Percentiles rank a stretch among this genome's conserved stretches.
Conservation (phyloP, 2,329 filamentous ascomycete species). For the Microsporum canis region DNA sequence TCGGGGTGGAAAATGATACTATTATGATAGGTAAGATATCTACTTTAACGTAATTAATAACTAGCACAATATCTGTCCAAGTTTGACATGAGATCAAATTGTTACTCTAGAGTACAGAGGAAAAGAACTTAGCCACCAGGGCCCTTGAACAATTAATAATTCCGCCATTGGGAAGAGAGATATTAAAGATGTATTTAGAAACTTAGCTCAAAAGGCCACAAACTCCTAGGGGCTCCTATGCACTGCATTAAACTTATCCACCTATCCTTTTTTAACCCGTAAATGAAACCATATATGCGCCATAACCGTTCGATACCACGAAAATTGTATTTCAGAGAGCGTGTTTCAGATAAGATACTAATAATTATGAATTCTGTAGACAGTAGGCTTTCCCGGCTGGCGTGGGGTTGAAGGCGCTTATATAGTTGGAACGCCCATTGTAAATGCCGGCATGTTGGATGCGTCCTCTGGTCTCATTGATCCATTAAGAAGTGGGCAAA, state of each 20-base stretch:
- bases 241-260: not conserved
- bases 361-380: not conserved
- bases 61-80: not conserved
- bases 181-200: not conserved
- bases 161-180: not conserved
- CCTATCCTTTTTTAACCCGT: not conserved
- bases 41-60: not conserved
- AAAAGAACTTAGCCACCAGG: not conserved
- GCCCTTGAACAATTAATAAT: not conserved
- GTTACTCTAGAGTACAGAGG: not conserved
- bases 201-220: not conserved
- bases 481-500: slow-evolving; percentile 77
- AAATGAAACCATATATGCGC: not conserved
- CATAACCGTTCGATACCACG: not conserved
- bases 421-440: not conserved
- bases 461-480: slow-evolving; percentile 52
- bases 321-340: not conserved
- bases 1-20: too few relatives aligned
- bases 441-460: slow-evolving; percentile 37
- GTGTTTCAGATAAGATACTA: not conserved
- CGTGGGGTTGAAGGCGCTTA: not conserved
- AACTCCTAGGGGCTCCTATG: not conserved
- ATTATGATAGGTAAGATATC: too few relatives aligned
- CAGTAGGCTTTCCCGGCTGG: too few relatives aligned
- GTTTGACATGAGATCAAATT: not conserved